A percentile compares a stretch with the other conserved stretches of the same genome.
Conservation (phyloP, 768 basidiomycete species). For the Calocybe gangraenosa region DNA sequence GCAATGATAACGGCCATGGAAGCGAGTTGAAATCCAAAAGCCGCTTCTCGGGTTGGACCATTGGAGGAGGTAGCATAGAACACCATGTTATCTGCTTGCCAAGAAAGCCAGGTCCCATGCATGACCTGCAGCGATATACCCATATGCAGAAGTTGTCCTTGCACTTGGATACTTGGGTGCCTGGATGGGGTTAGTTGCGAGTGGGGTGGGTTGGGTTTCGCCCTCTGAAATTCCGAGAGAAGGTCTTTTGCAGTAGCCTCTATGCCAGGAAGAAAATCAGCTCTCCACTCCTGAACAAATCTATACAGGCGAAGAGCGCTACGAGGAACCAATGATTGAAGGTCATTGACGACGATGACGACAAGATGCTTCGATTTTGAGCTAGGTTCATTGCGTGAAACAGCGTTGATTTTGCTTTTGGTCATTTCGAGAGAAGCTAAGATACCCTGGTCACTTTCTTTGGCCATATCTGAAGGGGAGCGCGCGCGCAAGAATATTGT, state of each 20-base stretch:
- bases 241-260: conserved; percentile 63
- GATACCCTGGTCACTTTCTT: conserved; percentile 44
- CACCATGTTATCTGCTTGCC: conserved; percentile 54
- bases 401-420: conserved; percentile 40
- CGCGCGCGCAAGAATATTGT: conserved; percentile 55
- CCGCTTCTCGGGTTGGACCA: conserved; percentile 28
- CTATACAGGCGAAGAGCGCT: conserved; percentile 77
- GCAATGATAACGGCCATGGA: conserved; percentile 62
- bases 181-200: conserved; percentile 23
- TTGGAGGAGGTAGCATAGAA: conserved; percentile 39
- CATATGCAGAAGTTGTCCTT: conserved; percentile 46
- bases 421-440: conserved; percentile 57
- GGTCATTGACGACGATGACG: conserved; percentile 37
- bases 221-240: conserved; percentile 55
- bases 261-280: conserved; percentile 72
- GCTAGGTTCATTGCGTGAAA: conserved; percentile 42
- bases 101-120: conserved; percentile 85
- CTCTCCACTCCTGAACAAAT: conserved; percentile 80
- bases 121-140: conserved; percentile 75
- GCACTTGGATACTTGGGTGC: conserved; percentile 40
- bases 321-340: conserved; percentile 65
- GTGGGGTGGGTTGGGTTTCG: conserved; percentile 28
- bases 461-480: conserved; percentile 37
- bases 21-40: conserved; percentile 62
- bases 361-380: conserved; percentile 36